These are phyloP conservation scores for Ophiostoma himal-ulmi DNA, from an alignment of 2,329 filamentous ascomycete species.

Conservation along the genomic window DNA sequence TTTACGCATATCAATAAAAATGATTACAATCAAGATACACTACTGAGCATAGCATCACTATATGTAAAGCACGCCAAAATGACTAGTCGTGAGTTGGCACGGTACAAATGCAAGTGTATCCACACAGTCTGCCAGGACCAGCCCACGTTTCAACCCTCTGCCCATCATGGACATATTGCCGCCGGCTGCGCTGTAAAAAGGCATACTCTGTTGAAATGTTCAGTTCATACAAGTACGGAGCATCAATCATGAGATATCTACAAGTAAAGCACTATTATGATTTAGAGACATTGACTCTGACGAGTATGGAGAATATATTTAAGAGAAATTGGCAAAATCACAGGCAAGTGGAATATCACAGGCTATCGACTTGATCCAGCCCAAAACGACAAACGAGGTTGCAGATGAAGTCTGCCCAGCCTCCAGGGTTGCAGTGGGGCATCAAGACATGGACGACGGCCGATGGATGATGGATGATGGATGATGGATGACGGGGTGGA, in stretches of 20 bases:
- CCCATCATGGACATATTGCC: slow-evolving; percentile 10
- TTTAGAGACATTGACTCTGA: background rate
- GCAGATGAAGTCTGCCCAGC: background rate
- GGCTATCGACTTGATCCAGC: background rate
- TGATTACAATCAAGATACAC: background rate
- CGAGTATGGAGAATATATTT: background rate
- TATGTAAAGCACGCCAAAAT: slow-evolving; percentile 3
- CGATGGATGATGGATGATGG: background rate
- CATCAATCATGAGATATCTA: background rate
- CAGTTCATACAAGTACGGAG: background rate
- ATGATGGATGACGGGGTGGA: background rate
- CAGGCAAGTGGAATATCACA: background rate
- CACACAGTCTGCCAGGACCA: slow-evolving; percentile 8
- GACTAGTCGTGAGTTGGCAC: slow-evolving; percentile 9
- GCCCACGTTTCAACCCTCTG: slow-evolving; percentile 12
- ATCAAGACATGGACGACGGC: slow-evolving; percentile 9
- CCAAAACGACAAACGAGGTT: slow-evolving; percentile 1
- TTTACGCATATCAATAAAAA: background rate
- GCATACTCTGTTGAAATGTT: background rate
- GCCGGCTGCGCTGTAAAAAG: slow-evolving; percentile 14
- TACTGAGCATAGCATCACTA: background rate
- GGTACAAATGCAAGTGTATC: background rate
- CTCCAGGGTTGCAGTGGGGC: slow-evolving; percentile 11
- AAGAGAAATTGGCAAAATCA: background rate
- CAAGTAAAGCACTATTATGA: background rate